These are phyloP conservation scores for Yamadazyma diddensiae DNA, from an alignment of 1,139 yeast genomes.

Conservation along the genomic window DNA sequence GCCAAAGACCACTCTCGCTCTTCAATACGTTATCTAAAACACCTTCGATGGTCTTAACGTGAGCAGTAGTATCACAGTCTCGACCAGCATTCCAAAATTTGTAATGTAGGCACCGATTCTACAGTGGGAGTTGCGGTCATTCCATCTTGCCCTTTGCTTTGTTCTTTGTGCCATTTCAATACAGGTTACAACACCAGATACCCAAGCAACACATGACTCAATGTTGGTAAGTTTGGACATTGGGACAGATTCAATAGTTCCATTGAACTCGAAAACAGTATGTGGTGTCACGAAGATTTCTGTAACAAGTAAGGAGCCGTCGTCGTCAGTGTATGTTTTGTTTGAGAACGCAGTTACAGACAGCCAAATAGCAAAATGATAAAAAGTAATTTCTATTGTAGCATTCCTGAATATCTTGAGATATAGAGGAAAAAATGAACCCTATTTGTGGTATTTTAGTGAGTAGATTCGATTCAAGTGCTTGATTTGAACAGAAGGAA, in stretches of 20 bases:
- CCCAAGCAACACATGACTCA: background rate
- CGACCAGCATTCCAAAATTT: slow-evolving; percentile 1
- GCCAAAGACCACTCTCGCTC: background rate
- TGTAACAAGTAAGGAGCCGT: background rate
- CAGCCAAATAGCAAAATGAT: too few relatives aligned
- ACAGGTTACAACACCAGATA: background rate
- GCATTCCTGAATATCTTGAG: too few relatives aligned
- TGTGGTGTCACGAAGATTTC: background rate
- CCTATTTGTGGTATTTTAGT: too few relatives aligned
- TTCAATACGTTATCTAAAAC: background rate
- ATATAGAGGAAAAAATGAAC: too few relatives aligned
- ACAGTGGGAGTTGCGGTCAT: slow-evolving; percentile 1
- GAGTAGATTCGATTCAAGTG: too few relatives aligned
- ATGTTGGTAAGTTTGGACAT: background rate
- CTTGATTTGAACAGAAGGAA: too few relatives aligned
- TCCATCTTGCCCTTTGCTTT: background rate
- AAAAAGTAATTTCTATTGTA: too few relatives aligned
- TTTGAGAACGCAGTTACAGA: too few relatives aligned
- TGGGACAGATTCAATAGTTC: background rate
- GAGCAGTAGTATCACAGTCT: slow-evolving; percentile 1
- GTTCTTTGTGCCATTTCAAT: background rate
- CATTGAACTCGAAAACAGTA: background rate
- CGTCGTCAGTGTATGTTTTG: background rate
- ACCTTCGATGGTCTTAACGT: background rate
- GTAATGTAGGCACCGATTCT: slow-evolving; percentile 1